phyloP scores from a whole-genome alignment of 2,329 filamentous ascomycete genomes.

The Rachicladosporium sp. region DNA sequence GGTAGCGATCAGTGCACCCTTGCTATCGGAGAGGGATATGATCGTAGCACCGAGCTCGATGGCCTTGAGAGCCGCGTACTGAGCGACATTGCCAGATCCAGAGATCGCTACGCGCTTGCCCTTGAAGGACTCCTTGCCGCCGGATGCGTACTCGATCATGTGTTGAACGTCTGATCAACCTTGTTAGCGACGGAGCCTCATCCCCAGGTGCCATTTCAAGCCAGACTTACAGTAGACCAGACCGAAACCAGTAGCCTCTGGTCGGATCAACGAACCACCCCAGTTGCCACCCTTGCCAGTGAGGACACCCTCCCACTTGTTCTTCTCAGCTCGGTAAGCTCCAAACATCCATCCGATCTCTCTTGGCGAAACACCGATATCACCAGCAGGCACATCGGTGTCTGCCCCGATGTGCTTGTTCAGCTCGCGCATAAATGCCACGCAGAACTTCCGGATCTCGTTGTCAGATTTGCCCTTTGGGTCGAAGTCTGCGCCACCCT shows the following conservation, averaged over 20 bases:
- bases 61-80: constrained; percentile 91
- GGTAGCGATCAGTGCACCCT: constrained; percentile 67
- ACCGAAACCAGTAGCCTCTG: constrained; percentile 93
- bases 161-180: constrained; percentile 57
- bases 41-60: constrained; percentile 92
- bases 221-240: constrained; percentile 61
- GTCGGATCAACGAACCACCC: constrained; percentile 88
- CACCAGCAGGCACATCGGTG: constrained; percentile 91
- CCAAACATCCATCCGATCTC: constrained; percentile 95
- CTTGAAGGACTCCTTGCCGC: constrained; percentile 67
- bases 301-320: constrained; percentile 89
- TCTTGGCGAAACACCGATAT: constrained; percentile 84
- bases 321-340: constrained; percentile 75
- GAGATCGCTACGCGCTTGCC: constrained; percentile 95
- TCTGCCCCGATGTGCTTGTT: constrained; percentile 92
- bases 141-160: constrained; percentile 79
- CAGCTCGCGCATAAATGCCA: constrained; percentile 90
- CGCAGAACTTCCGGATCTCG: constrained; percentile 96
- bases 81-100: constrained; percentile 93
- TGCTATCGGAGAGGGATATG: constrained; percentile 85
- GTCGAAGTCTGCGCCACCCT: constrained; percentile 96
- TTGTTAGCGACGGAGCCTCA: constrained; percentile 5
- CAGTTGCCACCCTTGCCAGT: constrained; percentile 90
- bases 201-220: not conserved
- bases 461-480: constrained; percentile 96